Evolutionary conservation across 441 rosid genomes (phyloP).

Genomic region (Erodium trifolium): DNA sequence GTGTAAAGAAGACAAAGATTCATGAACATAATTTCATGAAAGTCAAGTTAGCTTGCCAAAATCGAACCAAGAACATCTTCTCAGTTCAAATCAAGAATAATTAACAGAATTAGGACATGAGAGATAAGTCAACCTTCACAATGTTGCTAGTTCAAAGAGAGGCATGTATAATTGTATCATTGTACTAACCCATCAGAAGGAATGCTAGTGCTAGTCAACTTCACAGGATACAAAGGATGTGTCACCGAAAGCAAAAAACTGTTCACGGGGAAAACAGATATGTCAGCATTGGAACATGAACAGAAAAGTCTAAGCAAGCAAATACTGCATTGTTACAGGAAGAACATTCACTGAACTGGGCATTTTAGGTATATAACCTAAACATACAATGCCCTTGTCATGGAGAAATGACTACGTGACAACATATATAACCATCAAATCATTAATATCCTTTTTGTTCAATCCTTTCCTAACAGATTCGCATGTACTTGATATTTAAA

Average conservation of each 20-base stretch:
- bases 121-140: background rate
- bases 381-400: background rate
- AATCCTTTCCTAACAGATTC: background rate
- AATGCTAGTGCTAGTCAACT: slow-evolving; percentile 44
- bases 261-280: slow-evolving; percentile 20
- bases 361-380: background rate
- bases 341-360: background rate
- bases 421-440: background rate
- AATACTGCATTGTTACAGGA: slow-evolving; percentile 5
- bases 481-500: background rate
- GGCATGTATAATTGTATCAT: background rate
- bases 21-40: background rate
- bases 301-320: slow-evolving; percentile 1
- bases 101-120: background rate
- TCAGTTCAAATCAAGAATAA: background rate
- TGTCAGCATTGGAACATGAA: slow-evolving; percentile 4
- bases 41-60: background rate
- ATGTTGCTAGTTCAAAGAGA: background rate
- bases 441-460: background rate
- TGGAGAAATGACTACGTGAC: background rate
- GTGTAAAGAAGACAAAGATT: too few relatives aligned
- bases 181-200: slow-evolving; percentile 76
- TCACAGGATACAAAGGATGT: slow-evolving; percentile 66
- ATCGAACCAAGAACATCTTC: background rate
- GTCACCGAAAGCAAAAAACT: slow-evolving; percentile 69